Conservation (phyloP, 352 stramenopile species). For the Globisporangium polare region DNA sequence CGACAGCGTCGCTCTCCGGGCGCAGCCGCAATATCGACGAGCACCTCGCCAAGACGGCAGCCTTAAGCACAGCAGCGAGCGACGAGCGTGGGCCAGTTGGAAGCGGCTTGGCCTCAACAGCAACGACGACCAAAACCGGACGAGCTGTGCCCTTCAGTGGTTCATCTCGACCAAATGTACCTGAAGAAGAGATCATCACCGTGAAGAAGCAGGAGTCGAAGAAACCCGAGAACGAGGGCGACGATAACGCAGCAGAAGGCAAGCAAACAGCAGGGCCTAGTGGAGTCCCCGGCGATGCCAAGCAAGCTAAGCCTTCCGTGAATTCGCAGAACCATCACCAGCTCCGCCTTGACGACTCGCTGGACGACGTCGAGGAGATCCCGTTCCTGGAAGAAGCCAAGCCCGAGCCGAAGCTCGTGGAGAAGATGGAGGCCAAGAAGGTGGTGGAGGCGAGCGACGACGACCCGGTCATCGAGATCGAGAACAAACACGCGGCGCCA, state of each 20-base stretch:
- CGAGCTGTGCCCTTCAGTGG: constrained; percentile 58
- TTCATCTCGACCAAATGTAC: constrained; percentile 40
- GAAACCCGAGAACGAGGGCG: constrained; percentile 20
- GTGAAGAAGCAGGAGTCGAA: constrained; percentile 63
- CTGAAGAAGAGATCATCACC: constrained; percentile 65
- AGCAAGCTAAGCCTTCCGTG: constrained; percentile 14
- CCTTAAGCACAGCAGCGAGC: background rate
- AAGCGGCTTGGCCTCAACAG: background rate
- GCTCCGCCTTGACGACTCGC: constrained; percentile 45
- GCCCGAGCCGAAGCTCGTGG: constrained; percentile 29
- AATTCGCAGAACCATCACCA: constrained; percentile 10
- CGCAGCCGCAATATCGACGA: constrained; percentile 21
- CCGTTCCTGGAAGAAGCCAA: constrained; percentile 65
- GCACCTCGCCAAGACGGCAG: constrained; percentile 3
- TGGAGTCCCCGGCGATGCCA: constrained; percentile 4
- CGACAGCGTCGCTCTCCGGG: constrained; percentile 33
- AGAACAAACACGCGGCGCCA: constrained; percentile 38
- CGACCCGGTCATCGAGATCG: constrained; percentile 54
- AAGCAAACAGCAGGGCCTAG: background rate
- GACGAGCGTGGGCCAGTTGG: background rate
- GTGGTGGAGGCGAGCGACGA: constrained; percentile 25
- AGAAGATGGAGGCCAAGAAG: constrained; percentile 19
- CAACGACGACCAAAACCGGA: constrained; percentile 24
- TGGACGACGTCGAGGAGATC: constrained; percentile 81
- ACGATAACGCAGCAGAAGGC: constrained; percentile 1